Base-by-base conservation (phyloP, 495 filamentous ascomycete species). In the Sabuloglossum arenarium region DNA sequence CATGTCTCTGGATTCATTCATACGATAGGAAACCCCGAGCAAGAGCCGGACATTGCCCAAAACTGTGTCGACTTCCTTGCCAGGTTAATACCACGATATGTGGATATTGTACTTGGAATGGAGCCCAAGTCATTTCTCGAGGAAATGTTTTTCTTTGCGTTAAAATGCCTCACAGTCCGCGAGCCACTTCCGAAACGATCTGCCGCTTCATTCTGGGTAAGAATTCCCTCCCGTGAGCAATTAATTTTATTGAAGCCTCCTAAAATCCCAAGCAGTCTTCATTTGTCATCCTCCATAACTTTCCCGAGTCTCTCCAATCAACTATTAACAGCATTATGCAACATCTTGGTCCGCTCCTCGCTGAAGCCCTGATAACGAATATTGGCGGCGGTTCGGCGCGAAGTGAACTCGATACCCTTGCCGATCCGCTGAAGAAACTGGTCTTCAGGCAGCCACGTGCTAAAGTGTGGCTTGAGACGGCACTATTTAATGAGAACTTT, bases 101-200 rank as follows among this genome's bases (percentile, higher is more conserved):
- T 75, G 28, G 64, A 74, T 23, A 65, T 80, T 19, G 68, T 88
- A 23, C 70, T 81, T 57, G 66, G 65, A 23, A 66, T 70, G 21
- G 67, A 78, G 56, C 69, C 73, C 0, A 57, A 68, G 4, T 66
- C 70, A 6, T 68, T 77, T 21, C 70, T 86, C 21, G 78, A 81
- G 58, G 76, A 76, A 56, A 72, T 91, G n/a, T 79, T 95, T 63
- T 68, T 82, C 29, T 94, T 94, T 64, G 77, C 79, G 0, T 74
- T 95, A 37, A 72, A 81, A 58, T 78, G 85, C 34, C 68, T 98
- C 21, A 71, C 75, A 37, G 81, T 80, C 9, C 76, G 74, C 2
- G 88, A 96, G 34, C 77, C 84, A 0, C 72, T 96, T 31, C 85
- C 88, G 0, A 90, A 95, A 65, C 77, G 75, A 37, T 79, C 86